Conservation (phyloP, 2,329 filamentous ascomycete genomes). For the Didymella exigua region DNA sequence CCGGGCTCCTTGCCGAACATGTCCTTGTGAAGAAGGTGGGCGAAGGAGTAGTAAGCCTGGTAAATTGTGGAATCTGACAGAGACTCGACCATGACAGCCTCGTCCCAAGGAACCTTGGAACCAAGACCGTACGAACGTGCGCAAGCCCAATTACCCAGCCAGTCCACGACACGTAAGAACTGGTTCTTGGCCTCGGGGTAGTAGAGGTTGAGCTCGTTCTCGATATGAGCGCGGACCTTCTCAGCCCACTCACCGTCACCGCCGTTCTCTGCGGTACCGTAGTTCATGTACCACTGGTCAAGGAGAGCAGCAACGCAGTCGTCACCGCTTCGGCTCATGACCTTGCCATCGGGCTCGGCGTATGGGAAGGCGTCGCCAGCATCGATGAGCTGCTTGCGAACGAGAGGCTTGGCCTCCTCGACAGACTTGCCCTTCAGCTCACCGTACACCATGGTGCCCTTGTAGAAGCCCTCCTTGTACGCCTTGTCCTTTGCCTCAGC, state of each 20-base stretch:
- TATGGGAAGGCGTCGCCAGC: slow-evolving; percentile 84
- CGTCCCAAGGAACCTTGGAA: slow-evolving; percentile 93
- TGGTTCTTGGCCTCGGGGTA: slow-evolving; percentile 61
- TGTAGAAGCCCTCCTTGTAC: slow-evolving; percentile 98
- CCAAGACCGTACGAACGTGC: slow-evolving; percentile 90
- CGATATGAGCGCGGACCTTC: slow-evolving; percentile 56
- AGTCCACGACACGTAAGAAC: slow-evolving; percentile 85
- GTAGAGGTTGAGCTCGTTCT: slow-evolving; percentile 77
- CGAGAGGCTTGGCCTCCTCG: slow-evolving; percentile 83
- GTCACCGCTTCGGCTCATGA: slow-evolving; percentile 86
- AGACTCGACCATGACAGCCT: slow-evolving; percentile 87
- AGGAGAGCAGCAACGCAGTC: slow-evolving; percentile 92
- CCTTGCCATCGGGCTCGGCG: slow-evolving; percentile 86
- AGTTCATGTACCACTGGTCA: slow-evolving; percentile 98
- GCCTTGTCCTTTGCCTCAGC: slow-evolving; percentile 94
- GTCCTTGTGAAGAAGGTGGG: slow-evolving; percentile 75
- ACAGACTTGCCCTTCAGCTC: slow-evolving; percentile 89
- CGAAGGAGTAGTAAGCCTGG: slow-evolving; percentile 71
- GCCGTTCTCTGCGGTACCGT: slow-evolving; percentile 69
- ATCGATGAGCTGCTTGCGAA: slow-evolving; percentile 77
- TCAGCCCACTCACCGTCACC: slow-evolving; percentile 79
- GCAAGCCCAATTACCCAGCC: slow-evolving; percentile 88
- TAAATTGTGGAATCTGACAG: slow-evolving; percentile 93
- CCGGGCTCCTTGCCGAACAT: slow-evolving; percentile 71
- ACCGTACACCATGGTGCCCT: slow-evolving; percentile 85